Evolutionary conservation across 106 monocot genomes (phyloP), one percentile per base, ranked within the genome.

Genomic region (Cymbidium sinense): DNA sequence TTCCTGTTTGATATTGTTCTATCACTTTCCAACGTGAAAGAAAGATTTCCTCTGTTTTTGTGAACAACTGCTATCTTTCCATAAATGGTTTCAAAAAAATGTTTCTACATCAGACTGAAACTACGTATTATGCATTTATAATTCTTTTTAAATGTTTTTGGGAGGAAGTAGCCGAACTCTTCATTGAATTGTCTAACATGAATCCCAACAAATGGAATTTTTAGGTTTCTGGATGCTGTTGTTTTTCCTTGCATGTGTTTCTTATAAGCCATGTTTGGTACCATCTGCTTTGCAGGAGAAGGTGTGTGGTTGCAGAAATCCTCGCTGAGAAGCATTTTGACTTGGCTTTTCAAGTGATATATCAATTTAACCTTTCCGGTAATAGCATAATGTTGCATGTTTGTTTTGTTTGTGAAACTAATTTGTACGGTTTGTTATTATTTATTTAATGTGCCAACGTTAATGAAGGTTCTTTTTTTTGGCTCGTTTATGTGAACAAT

Each of bases 321-420:
- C 91, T 96, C 78, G 91, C 94, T 84, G 96, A 96, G 79, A 96
- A 94, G 84, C 89, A 91, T 84, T 94, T 94, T 88, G 93, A 96
- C 75, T 82, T 94, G 73, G 93, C 91, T 55, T 93, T 90, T 61
- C 83, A 78, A 81, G 85, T 94, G 35, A 88, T 96, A 71, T 83
- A 86, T 86, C 88, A 89, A 75, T 96, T 96, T 76, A 86, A 84
- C 79, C 96, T 96, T 81, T 91, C 94, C 43, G 96, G 96, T 96
- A 91, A 43, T 43, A 36, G 23, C 78, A 44, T 81, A 13, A 64
- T 77, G 13, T 50, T 70, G 11, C 3, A 47, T 44, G 44, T 23
- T 17, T 43, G 43, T 74, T 47, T 71, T 21, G 37, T 71, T 36
- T 71, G 37, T 35, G 11, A 71, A 71, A 71, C n/a, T 71, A 71